A percentile compares a stretch with the other conserved stretches of the same genome.
phyloP scores from a whole-genome alignment of 1,139 yeast species.

The Blastobotrys malaysiensis region DNA sequence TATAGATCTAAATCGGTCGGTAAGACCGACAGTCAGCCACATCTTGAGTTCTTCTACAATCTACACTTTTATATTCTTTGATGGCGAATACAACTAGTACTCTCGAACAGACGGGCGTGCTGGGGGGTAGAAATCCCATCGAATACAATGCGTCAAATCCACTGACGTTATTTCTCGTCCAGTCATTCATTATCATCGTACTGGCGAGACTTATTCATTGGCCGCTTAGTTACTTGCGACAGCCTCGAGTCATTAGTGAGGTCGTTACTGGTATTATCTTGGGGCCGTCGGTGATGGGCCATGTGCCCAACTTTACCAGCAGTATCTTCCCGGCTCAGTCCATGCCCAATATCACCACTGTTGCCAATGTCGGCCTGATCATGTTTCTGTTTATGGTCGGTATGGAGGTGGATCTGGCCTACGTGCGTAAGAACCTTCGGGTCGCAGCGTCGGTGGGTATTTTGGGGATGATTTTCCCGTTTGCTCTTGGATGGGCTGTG shows the following conservation, averaged over 20 bases:
- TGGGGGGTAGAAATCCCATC: conserved; percentile 66
- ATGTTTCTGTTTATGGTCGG: conserved; percentile 71
- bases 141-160: conserved; percentile 52
- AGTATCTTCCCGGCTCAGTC: conserved; percentile 60
- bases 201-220: conserved; percentile 51
- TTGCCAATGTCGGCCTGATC: conserved; percentile 69
- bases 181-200: conserved; percentile 44
- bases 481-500: conserved; percentile 69
- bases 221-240: conserved; percentile 55
- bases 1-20: too few relatives aligned
- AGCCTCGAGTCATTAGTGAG: conserved; percentile 75
- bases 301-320: conserved; percentile 57
- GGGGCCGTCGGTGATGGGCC: conserved; percentile 52
- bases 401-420: conserved; percentile 64
- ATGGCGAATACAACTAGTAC: conserved; percentile 3
- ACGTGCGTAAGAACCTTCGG: conserved; percentile 52
- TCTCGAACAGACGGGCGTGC: conserved; percentile 35
- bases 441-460: conserved; percentile 65
- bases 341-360: conserved; percentile 56
- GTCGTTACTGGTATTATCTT: conserved; percentile 67
- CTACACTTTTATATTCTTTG: background rate
- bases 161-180: conserved; percentile 56
- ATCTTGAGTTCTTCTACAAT: background rate
- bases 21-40: too few relatives aligned
- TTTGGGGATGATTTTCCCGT: conserved; percentile 67